Conservation (phyloP, 768 basidiomycete genomes). For the Exsudoporus frostii region DNA sequence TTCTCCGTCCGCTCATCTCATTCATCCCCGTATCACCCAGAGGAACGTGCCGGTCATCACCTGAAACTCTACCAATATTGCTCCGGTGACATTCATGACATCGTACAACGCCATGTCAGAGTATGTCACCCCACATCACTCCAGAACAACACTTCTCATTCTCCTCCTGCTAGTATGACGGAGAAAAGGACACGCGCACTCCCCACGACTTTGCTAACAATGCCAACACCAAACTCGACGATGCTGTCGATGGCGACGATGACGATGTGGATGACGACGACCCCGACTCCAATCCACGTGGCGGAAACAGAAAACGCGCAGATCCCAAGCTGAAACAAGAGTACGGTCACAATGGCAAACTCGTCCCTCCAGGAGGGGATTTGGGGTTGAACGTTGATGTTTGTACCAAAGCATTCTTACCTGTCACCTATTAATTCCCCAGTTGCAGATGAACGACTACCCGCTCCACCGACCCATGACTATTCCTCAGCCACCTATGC, state of each 20-base stretch:
- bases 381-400: conserved; percentile 25
- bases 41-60: conserved; percentile 77
- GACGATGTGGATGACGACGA: conserved; percentile 34
- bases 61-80: conserved; percentile 81
- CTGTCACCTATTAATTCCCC: conserved; percentile 1
- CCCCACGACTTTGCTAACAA: conserved; percentile 48
- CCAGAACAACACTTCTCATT: conserved; percentile 12
- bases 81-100: conserved; percentile 64
- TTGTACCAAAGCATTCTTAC: conserved; percentile 1
- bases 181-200: conserved; percentile 47
- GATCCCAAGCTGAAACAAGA: conserved; percentile 32
- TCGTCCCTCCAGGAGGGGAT: conserved; percentile 16
- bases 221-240: conserved; percentile 32
- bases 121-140: conserved; percentile 27
- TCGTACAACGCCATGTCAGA: conserved; percentile 65
- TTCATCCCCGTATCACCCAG: conserved; percentile 35
- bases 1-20: neutral
- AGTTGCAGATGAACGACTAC: conserved; percentile 28
- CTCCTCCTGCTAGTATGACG: conserved; percentile 40
- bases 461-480: conserved; percentile 29
- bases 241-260: conserved; percentile 39
- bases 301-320: conserved; percentile 18
- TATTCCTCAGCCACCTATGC: conserved; percentile 34
- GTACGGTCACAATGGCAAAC: conserved; percentile 21
- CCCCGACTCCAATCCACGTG: conserved; percentile 24